Evolutionary conservation across 2,329 filamentous ascomycete genomes (phyloP), one percentile per base, ranked within the genome.

Genomic region (Pseudocercospora crystallina): DNA sequence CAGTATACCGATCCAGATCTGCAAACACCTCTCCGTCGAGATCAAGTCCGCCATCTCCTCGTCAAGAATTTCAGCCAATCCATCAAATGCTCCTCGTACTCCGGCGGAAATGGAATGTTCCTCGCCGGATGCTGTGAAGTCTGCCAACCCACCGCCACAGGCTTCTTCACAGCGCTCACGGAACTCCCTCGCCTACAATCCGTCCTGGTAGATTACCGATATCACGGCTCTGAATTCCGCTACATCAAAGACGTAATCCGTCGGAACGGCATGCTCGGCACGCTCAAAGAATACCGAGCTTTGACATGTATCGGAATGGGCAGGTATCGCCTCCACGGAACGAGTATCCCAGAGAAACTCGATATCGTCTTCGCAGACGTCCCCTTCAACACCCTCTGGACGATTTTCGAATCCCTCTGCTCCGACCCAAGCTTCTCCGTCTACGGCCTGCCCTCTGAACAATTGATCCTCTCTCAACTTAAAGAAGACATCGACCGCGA

Each of bases 31-130:
- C 34, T 59, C 2, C 49, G 56, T n/a, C 40, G 45, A 47, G 56
- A 59, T 14, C 50, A 48, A 12, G 46, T 57, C 15, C 50, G 53
- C 5, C 45, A 53, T 42, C 37, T 59, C 1, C 41, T 56, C 2
- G 33, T 59, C 42, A 53, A 45, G 36, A 54, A 52, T 31, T 56
- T 56, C 45, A 47, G 47, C 35, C 53, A 54, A n/a, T 56, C 53
- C 9, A 59, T 59, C 41, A 51, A 47, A 46, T 59, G 56, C 34
- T 57, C 53, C 20, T 56, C 53, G 2, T 54, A 49, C 14, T 56
- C 53, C 1, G 53, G 56, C 9, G 53, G 56, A 3, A 54, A 54
- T 30, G 42, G 52, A 26, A 49, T 59, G 42, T 49, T 49, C 11
- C 40, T 56, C 3, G 50, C 48, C 5, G 56, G 56, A 30, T 59